A percentile compares a stretch with the other conserved stretches of the same genome.
Conservation (phyloP, 1,139 yeast species). For the Taphrina communis region DNA sequence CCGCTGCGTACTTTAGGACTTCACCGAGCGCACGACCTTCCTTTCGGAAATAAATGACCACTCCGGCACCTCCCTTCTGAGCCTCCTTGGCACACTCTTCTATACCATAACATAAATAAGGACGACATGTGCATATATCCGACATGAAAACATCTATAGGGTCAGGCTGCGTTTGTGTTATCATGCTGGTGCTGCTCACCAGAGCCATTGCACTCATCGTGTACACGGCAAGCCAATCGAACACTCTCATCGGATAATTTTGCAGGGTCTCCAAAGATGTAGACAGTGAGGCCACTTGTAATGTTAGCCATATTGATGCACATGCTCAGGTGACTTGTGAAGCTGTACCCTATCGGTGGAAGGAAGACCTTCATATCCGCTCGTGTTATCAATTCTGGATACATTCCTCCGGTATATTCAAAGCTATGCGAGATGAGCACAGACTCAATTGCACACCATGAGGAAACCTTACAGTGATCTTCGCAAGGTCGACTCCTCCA, state of each 20-base stretch:
- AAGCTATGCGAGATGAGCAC: slow-evolving; percentile 48
- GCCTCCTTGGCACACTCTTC: slow-evolving; percentile 69
- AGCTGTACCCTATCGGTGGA: slow-evolving; percentile 50
- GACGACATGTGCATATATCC: slow-evolving; percentile 70
- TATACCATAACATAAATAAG: slow-evolving; percentile 65
- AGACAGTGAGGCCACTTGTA: slow-evolving; percentile 63
- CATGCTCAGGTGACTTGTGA: not conserved
- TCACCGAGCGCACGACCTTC: slow-evolving; percentile 71
- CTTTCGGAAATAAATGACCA: slow-evolving; percentile 62
- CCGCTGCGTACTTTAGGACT: slow-evolving; percentile 50
- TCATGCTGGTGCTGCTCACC: not conserved
- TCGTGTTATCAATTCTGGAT: slow-evolving; percentile 67
- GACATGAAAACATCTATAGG: slow-evolving; percentile 62
- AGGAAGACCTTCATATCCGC: slow-evolving; percentile 66
- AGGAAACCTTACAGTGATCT: slow-evolving; percentile 54
- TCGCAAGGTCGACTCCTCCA: slow-evolving; percentile 62
- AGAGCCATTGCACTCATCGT: slow-evolving; percentile 62
- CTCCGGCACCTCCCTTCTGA: slow-evolving; percentile 65
- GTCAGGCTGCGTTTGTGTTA: slow-evolving; percentile 54
- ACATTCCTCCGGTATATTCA: slow-evolving; percentile 69
- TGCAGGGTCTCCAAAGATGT: slow-evolving; percentile 65
- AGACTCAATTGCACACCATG: not conserved
- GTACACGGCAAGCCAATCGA: slow-evolving; percentile 62
- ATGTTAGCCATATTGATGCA: not conserved
- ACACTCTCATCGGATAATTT: slow-evolving; percentile 58